Evolutionary conservation across 495 filamentous ascomycete genomes (phyloP), one percentile per base, ranked within the genome.

Genomic region (Amorphotheca resinae): DNA sequence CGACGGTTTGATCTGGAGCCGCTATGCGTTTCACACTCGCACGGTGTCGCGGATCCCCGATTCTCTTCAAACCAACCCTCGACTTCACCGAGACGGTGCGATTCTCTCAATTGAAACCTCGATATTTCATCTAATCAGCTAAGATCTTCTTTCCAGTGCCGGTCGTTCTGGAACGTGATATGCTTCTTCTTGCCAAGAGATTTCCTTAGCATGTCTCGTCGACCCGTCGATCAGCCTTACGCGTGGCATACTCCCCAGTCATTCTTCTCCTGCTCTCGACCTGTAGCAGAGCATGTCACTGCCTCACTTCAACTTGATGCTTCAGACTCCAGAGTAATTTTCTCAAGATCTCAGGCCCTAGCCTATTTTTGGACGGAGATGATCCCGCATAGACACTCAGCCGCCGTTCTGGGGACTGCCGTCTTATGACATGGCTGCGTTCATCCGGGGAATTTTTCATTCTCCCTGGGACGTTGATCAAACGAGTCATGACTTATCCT

Each of bases 401-500:
- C n/a, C 17, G 39, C 36, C 5, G 32, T 34, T 34, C 32, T 17
- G 2, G 18, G n/a, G 34, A 8, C 11, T 16, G 34, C 34, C 28
- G 38, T 32, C 16, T 31, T 11, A 23, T 38, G 1, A 11, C 22
- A 33, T 44, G 44, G 36, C 25, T 42, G 4, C 38, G 11, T 26
- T 15, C 33, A 18, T 33, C 14, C 7, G 36, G 32, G 31, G 43
- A 41, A 32, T 44, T 31, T 22, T 35, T 17, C 15, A 22, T 14
- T 35, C 32, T 14, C 42, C 38, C 42, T 48, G 18, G 25, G 33
- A 55, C 46, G 48, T 15, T 37, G 52, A 49, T 55, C 52, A 52
- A 50, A 53, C 52, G 35, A 45, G 50, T 54, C 44, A 50, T 26
- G 45, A 21, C 32, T 45, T 36, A 33, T 35, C 41, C 41, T 49